A percentile compares a stretch with the other conserved stretches of the same genome.
Evolutionary conservation across 495 filamentous ascomycete species (phyloP).

Genomic region (Apodospora peruviana): DNA sequence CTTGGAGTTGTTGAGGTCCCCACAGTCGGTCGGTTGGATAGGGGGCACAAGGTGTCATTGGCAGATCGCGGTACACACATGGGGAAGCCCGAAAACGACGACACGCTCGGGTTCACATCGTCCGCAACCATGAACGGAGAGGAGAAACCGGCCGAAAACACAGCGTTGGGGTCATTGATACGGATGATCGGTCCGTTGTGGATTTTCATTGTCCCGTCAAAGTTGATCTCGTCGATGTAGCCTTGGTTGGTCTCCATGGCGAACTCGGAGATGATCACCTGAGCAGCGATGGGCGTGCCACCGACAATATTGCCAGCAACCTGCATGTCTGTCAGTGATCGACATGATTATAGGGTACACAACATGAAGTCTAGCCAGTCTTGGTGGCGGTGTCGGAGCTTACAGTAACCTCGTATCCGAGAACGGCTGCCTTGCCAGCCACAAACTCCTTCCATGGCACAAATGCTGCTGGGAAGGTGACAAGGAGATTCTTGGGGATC

Average conservation of each 20-base stretch:
- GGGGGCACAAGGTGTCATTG: conserved; percentile 28
- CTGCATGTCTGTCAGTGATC: conserved; percentile 2
- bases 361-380: neutral
- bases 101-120: conserved; percentile 31
- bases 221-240: conserved; percentile 27
- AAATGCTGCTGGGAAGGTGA: conserved; percentile 34
- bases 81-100: conserved; percentile 35
- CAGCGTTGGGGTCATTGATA: conserved; percentile 39
- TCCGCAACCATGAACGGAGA: conserved; percentile 34
- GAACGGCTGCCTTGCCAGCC: conserved; percentile 10
- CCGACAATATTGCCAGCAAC: conserved; percentile 33
- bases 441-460: conserved; percentile 34
- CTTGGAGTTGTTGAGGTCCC: conserved; percentile 1
- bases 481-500: conserved; percentile 37
- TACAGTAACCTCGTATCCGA: conserved; percentile 29
- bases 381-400: too few relatives aligned
- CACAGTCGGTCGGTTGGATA: conserved; percentile 24
- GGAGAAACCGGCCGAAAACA: conserved; percentile 26
- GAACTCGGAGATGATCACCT: conserved; percentile 28
- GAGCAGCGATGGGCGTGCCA: conserved; percentile 28
- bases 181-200: conserved; percentile 27
- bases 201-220: conserved; percentile 28
- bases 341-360: neutral
- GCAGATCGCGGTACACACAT: conserved; percentile 35
- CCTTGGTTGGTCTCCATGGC: conserved; percentile 25